Evolutionary conservation across 345 rosid genomes (phyloP), one percentile per base, ranked within the genome.

Genomic region (Brassica nigra): DNA sequence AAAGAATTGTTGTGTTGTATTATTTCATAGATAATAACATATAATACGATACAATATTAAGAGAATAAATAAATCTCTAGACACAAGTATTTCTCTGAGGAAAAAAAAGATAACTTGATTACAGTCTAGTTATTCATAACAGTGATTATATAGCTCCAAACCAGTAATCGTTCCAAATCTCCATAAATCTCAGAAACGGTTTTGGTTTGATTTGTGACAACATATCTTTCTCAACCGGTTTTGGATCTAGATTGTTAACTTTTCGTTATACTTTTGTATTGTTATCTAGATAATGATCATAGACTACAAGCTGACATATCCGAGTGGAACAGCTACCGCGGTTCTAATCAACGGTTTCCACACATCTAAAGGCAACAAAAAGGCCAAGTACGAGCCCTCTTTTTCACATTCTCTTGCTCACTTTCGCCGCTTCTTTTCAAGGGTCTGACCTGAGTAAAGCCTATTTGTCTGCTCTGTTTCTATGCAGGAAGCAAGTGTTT

Each of bases 311-410:
- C 73, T 94, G 69, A 66, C 88, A 18, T 94, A 91, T 84, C 97
- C 98, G 1, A 91, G 95, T 80, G 97, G 97, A 87, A 91, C 98
- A 76, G 98, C 98, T 23, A 90, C 97, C 0, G 97, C 98, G 2
- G 91, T 86, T 80, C 88, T 93, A 47, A 94, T 94, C 71, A 91
- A 94, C 10, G 94, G 94, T 15, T 94, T 94, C 80, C 98, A 94
- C 66, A 85, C 96, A 73, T 81, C 94, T 14, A 86, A 85, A 78
- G 92, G 96, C 83, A 88, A 89, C 76, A 81, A 82, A 76, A 82
- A 63, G 77, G 98, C 97, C 18, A 89, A 88, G 98, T 94, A 90
- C 55, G 16, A 34, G 73, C 70, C 31, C n/a, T 9, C 65, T 11
- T 23, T 71, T 27, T 7, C 2, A 11, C 6, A 30, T 36, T 79